Conservation (phyloP, 169 alveolate genomes). For the Eimeria sp. region DNA sequence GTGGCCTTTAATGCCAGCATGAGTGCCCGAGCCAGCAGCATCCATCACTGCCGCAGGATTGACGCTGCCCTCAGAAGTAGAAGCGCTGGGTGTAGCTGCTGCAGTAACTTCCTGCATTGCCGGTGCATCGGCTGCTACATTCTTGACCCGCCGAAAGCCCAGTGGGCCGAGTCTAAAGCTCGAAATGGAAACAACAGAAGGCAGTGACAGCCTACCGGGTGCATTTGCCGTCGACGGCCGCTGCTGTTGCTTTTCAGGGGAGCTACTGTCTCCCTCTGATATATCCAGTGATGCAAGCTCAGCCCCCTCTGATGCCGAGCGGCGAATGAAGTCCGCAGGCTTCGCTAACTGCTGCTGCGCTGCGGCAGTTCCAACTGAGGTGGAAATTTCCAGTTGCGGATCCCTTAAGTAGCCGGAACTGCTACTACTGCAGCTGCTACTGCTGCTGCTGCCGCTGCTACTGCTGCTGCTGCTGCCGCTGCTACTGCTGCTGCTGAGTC, state of each 20-base stretch:
- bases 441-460: neutral
- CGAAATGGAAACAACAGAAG: constrained; percentile 60
- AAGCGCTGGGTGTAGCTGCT: constrained; percentile 23
- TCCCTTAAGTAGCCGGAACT: constrained; percentile 2
- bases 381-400: constrained; percentile 4
- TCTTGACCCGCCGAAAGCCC: constrained; percentile 19
- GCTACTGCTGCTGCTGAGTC: constrained; percentile 40
- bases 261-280: neutral
- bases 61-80: constrained; percentile 13
- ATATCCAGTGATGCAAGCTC: constrained; percentile 44
- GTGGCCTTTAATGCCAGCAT: constrained; percentile 15
- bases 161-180: constrained; percentile 47
- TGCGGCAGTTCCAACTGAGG: constrained; percentile 18
- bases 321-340: constrained; percentile 36
- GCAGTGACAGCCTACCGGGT: constrained; percentile 68
- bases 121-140: constrained; percentile 13
- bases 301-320: constrained; percentile 68
- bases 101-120: neutral
- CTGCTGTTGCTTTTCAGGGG: constrained; percentile 26
- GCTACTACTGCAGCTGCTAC: constrained; percentile 17
- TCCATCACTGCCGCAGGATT: neutral
- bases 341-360: constrained; percentile 29
- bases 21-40: neutral
- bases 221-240: constrained; percentile 47
- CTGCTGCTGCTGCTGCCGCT: constrained; percentile 29